Evolutionary conservation across 2,329 filamentous ascomycete genomes (phyloP).

Genomic region (Lachnellula occidentalis): DNA sequence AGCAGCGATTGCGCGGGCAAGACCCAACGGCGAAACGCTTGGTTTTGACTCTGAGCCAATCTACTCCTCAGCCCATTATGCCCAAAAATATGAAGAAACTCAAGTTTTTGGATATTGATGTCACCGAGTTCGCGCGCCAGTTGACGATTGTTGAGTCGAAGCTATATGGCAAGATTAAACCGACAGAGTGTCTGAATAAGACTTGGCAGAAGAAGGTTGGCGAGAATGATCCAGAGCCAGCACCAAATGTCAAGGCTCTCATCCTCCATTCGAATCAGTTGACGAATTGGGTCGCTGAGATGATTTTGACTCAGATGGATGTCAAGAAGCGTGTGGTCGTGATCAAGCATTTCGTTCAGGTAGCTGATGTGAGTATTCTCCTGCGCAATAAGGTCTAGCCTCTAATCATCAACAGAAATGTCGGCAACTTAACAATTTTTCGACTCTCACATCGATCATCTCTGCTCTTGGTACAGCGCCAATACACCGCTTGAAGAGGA

Average conservation of each 20-base stretch:
- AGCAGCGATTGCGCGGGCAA: conserved; percentile 82
- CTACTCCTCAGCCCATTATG: conserved; percentile 81
- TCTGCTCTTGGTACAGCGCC: conserved; percentile 91
- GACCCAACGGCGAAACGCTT: conserved; percentile 81
- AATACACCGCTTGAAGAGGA: conserved; percentile 87
- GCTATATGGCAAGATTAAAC: conserved; percentile 91
- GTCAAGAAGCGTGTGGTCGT: conserved; percentile 95
- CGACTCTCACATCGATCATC: conserved; percentile 94
- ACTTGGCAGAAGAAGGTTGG: conserved; percentile 96
- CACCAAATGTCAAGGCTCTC: conserved; percentile 89
- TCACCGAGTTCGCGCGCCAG: conserved; percentile 93
- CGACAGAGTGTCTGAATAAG: conserved; percentile 95
- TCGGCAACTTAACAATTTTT: conserved; percentile 89
- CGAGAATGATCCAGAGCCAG: conserved; percentile 76
- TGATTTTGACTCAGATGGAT: conserved; percentile 93
- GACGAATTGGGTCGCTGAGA: conserved; percentile 99
- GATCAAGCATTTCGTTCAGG: conserved; percentile 95
- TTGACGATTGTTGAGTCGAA: conserved; percentile 94
- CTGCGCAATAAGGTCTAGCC: conserved; percentile 17
- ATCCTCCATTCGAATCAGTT: conserved; percentile 98
- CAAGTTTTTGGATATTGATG: conserved; percentile 96
- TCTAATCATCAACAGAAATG: conserved; percentile 65
- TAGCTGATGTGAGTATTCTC: conserved; percentile 73
- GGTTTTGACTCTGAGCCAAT: conserved; percentile 77
- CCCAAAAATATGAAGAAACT: conserved; percentile 99